A percentile compares a stretch with the other conserved stretches of the same genome.
Evolutionary conservation across 192 early-diverging fungal genomes (phyloP).

Genomic region (Mortierella hygrophila): DNA sequence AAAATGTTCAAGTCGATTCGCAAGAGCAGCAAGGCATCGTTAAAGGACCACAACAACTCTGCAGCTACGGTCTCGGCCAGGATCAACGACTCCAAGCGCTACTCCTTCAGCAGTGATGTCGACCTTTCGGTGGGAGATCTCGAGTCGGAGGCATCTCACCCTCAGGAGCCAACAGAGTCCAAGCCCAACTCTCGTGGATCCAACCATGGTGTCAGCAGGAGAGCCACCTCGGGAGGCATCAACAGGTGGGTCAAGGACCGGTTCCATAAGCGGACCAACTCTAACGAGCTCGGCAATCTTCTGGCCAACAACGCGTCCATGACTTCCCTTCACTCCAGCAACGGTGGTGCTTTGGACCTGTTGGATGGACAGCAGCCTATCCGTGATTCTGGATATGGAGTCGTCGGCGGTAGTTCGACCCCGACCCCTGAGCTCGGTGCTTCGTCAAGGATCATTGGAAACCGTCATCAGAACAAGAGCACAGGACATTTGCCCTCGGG

Average conservation of each 20-base stretch:
- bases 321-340: constrained; percentile 11
- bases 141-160: constrained; percentile 8
- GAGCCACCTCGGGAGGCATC: constrained; percentile 18
- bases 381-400: constrained; percentile 47
- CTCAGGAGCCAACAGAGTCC: background rate
- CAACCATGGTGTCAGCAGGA: background rate
- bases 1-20: constrained; percentile 47
- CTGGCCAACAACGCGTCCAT: constrained; percentile 14
- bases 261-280: constrained; percentile 48
- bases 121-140: constrained; percentile 10
- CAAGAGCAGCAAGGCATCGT: constrained; percentile 35
- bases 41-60: constrained; percentile 8
- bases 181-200: constrained; percentile 25
- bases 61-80: background rate
- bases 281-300: constrained; percentile 25
- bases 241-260: constrained; percentile 50
- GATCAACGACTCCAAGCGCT: constrained; percentile 19
- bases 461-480: constrained; percentile 46
- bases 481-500: constrained; percentile 48
- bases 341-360: background rate
- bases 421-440: constrained; percentile 12
- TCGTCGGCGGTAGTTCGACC: constrained; percentile 16
- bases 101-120: constrained; percentile 28
- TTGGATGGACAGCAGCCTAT: background rate
- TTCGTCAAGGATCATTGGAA: constrained; percentile 17